A percentile compares a stretch with the other conserved stretches of the same genome.
These are phyloP conservation scores for Magnusiomyces ingens DNA, from an alignment of 1,139 yeast genomes.

Conservation along the genomic window DNA sequence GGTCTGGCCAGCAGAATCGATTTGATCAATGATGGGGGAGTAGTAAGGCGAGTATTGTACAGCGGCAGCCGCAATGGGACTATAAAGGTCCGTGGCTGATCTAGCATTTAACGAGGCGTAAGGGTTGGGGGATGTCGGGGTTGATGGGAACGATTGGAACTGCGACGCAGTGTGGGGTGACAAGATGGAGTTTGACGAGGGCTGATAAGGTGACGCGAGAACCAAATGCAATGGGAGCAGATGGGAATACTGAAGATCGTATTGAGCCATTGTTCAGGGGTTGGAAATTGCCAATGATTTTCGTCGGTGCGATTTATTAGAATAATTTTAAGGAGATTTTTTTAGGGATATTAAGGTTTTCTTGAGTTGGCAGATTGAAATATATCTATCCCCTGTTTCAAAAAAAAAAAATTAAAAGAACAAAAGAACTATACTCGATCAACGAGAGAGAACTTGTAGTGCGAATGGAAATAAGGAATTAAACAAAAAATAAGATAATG, in stretches of 20 bases:
- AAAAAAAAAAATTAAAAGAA: too few species aligned
- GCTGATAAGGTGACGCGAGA: slow-evolving; percentile 60
- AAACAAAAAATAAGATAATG: too few species aligned
- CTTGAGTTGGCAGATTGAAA: too few species aligned
- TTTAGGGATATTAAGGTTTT: too few species aligned
- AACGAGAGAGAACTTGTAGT: too few species aligned
- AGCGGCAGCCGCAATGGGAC: not conserved
- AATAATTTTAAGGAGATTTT: too few species aligned
- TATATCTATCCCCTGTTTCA: too few species aligned
- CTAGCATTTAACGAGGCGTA: slow-evolving; percentile 3
- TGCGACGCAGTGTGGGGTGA: slow-evolving; percentile 1
- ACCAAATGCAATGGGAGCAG: slow-evolving; percentile 64
- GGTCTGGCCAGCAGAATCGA: slow-evolving; percentile 11
- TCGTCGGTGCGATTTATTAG: too few species aligned
- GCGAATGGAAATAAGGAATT: too few species aligned
- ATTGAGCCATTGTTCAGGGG: slow-evolving; percentile 25
- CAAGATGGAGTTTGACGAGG: slow-evolving; percentile 29
- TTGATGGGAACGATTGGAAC: slow-evolving; percentile 2
- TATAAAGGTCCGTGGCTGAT: slow-evolving; percentile 2
- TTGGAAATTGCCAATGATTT: not conserved
- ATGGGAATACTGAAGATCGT: slow-evolving; percentile 41
- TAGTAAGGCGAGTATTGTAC: slow-evolving; percentile 6
- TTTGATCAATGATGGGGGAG: slow-evolving; percentile 16
- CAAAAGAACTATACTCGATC: too few species aligned
- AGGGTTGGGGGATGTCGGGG: slow-evolving; percentile 4